These are phyloP conservation scores for Vaccinium corymbosum DNA, from an alignment of 148 eudicot genomes.

Conservation along the genomic window DNA sequence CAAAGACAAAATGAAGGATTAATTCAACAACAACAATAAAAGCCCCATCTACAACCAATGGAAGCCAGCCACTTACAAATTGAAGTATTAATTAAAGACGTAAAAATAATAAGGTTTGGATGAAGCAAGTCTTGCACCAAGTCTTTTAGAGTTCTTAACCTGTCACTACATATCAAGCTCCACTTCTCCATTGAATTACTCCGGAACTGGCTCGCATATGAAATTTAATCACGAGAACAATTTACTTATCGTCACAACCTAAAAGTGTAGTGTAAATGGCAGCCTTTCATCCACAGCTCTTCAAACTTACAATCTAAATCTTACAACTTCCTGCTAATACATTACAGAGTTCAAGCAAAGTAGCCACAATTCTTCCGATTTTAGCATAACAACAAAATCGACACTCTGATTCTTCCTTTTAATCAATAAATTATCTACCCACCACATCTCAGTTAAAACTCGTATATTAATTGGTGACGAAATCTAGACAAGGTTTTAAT, in stretches of 20 bases:
- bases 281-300: neutral
- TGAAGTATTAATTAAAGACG: neutral
- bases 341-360: neutral
- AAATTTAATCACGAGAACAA: neutral
- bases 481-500: neutral
- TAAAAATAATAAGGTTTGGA: neutral
- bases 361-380: neutral
- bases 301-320: neutral
- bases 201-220: neutral
- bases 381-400: conserved; percentile 4
- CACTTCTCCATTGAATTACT: neutral
- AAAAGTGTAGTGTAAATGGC: neutral
- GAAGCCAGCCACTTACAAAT: too few relatives aligned
- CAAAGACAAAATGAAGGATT: too few relatives aligned
- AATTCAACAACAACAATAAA: too few relatives aligned
- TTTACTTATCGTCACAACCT: neutral
- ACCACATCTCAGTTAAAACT: neutral
- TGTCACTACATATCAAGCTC: neutral
- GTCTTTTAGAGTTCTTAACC: neutral
- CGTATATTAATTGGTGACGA: neutral
- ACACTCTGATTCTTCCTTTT: neutral
- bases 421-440: neutral
- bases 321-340: neutral
- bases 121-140: neutral
- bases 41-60: too few relatives aligned